Conservation (phyloP, 768 basidiomycete species). For the Tulasnella sp. region DNA sequence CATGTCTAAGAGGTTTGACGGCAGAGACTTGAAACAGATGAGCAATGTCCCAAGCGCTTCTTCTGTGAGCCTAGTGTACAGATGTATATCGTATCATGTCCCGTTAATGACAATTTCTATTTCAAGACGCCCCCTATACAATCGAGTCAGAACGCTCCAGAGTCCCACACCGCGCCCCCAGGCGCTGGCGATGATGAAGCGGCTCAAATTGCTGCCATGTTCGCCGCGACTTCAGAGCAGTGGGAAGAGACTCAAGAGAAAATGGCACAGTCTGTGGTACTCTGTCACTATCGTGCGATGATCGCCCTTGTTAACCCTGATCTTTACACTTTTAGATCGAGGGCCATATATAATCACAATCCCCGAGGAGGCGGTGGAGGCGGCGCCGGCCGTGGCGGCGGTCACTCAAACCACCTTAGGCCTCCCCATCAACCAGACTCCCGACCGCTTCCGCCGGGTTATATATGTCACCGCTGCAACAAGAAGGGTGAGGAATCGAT, state of each 20-base stretch:
- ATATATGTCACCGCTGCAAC: slow-evolving; percentile 97
- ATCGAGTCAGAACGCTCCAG: neutral
- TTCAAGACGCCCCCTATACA: neutral
- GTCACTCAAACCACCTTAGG: slow-evolving; percentile 37
- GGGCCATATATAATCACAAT: slow-evolving; percentile 51
- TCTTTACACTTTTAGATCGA: slow-evolving; percentile 22
- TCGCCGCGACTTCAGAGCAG: slow-evolving; percentile 83
- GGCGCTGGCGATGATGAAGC: slow-evolving; percentile 61
- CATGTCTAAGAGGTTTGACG: slow-evolving; percentile 86
- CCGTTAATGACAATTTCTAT: neutral
- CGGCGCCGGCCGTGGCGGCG: slow-evolving; percentile 29
- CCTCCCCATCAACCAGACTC: slow-evolving; percentile 47
- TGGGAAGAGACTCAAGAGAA: slow-evolving; percentile 99
- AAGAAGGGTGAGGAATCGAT: slow-evolving; percentile 61
- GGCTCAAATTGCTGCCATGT: slow-evolving; percentile 97
- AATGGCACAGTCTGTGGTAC: slow-evolving; percentile 82
- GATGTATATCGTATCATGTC: neutral
- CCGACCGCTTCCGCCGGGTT: slow-evolving; percentile 80
- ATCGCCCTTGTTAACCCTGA: slow-evolving; percentile 27
- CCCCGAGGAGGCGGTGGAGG: slow-evolving; percentile 19
- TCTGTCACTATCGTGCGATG: slow-evolving; percentile 28
- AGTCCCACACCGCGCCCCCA: neutral
- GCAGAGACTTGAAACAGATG: slow-evolving; percentile 49
- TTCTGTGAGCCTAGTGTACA: neutral
- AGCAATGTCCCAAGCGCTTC: neutral